Conservation (phyloP, 208 protist genomes). For the Phytomonas serpens region DNA sequence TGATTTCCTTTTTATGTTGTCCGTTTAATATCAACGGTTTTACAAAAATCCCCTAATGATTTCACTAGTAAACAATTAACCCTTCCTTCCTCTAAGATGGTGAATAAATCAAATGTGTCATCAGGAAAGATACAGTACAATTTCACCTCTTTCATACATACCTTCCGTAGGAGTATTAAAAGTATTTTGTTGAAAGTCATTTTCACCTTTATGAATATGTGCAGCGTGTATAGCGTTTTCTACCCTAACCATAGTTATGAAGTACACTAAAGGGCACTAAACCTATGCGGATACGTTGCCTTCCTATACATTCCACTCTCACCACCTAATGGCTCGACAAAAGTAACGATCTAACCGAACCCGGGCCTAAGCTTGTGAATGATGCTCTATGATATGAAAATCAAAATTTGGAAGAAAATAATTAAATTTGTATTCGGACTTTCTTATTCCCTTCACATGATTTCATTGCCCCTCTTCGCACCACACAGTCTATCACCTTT, state of each 20-base stretch:
- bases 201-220: not conserved
- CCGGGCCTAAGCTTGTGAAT: not conserved
- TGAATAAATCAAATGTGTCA: not conserved
- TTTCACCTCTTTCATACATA: not conserved
- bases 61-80: not conserved
- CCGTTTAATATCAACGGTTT: not conserved
- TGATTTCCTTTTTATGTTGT: not conserved
- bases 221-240: not conserved
- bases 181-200: not conserved
- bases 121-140: not conserved
- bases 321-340: not conserved
- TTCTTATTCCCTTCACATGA: not conserved
- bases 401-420: not conserved
- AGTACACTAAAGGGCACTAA: not conserved
- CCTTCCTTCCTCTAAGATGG: not conserved
- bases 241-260: not conserved
- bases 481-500: not conserved
- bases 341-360: not conserved
- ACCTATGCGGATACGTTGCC: not conserved
- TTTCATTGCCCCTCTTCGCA: not conserved
- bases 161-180: not conserved
- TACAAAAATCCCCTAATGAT: not conserved
- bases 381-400: not conserved
- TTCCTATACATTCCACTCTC: not conserved
- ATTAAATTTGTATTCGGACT: not conserved